Evolutionary conservation across 2,329 filamentous ascomycete species (phyloP), one percentile per base, ranked within the genome.

Genomic region (Paecilomyces sp.): DNA sequence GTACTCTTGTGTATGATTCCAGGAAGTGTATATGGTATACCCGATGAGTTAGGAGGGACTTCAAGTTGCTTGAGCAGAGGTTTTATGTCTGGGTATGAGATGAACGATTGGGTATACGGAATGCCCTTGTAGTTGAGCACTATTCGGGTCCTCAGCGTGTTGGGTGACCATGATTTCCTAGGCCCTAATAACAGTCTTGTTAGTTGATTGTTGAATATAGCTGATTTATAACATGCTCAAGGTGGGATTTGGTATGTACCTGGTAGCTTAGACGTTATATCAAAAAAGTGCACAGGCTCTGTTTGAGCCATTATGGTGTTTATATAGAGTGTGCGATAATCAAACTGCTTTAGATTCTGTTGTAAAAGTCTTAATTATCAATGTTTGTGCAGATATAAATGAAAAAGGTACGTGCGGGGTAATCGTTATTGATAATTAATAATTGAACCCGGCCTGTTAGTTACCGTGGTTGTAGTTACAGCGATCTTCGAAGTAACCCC

Each of bases 201-300:
- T 15, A 41, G 30, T 57, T 22, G 24, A 22, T 28, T 22, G n/a
- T 55, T 33, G 55, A 31, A 9, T 28, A 47, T 47, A 50, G 4
- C 30, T 31, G 25, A 50, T 58, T 55, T 55, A 22, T 33, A 54
- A 51, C 12, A 28, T 7, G 15, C 9, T 34, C 18, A 52, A 34
- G 50, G 18, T 50, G n/a, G 36, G 31, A 54, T 57, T 25, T 55
- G 36, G 53, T 13, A 33, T 52, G 33, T 62, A 71, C 69, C 68
- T 56, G 67, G 64, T 11, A 72, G 64, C 22, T 62, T 65, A 9
- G 69, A 72, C 15, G 55, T 57, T 33, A 74, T 64, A 58, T 74
- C 72, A 58, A 74, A 74, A 58, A 74, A 70, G 53, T 74, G 71
- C 18, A 74, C 67, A 1, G 70, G 68, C 13, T 67, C 61, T 2